phyloP scores from a whole-genome alignment of 2,329 filamentous ascomycete genomes.

The Fusarium tjaetaba region DNA sequence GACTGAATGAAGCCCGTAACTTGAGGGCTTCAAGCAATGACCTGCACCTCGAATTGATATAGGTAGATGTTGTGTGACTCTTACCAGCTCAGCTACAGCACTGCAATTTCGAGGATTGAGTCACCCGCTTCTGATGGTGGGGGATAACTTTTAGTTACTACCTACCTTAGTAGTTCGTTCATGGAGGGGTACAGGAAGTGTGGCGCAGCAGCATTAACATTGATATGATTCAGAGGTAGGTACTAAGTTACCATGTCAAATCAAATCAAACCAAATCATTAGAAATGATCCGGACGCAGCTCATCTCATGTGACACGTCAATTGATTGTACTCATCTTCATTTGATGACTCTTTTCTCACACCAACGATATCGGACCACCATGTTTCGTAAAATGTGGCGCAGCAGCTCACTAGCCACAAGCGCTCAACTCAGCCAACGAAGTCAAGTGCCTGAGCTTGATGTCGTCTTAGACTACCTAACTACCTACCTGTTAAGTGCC shows the following conservation, averaged over 20 bases:
- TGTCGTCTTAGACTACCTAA: slow-evolving; percentile 10
- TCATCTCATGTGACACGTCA: not conserved
- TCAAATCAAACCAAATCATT: not conserved
- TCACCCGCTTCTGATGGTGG: slow-evolving; percentile 30
- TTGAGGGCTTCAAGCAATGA: slow-evolving; percentile 48
- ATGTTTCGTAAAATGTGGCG: not conserved
- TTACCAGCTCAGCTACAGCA: not conserved
- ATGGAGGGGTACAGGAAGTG: slow-evolving; percentile 37
- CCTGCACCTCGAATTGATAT: slow-evolving; percentile 35
- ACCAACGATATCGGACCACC: slow-evolving; percentile 6
- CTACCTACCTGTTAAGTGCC: not conserved
- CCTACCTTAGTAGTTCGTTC: not conserved
- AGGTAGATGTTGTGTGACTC: slow-evolving; percentile 32
- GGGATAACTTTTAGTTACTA: slow-evolving; percentile 27
- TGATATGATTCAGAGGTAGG: not conserved
- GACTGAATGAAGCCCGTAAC: slow-evolving; percentile 50
- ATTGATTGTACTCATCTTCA: not conserved
- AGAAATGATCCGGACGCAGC: not conserved
- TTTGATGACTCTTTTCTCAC: not conserved
- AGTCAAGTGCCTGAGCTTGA: not conserved
- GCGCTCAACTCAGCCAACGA: not conserved
- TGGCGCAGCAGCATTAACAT: slow-evolving; percentile 4
- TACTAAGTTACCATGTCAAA: not conserved
- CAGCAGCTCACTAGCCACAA: not conserved
- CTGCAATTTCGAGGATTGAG: slow-evolving; percentile 39